Evolutionary conservation across 441 rosid genomes (phyloP).

Genomic region (Mallotus japonicus): DNA sequence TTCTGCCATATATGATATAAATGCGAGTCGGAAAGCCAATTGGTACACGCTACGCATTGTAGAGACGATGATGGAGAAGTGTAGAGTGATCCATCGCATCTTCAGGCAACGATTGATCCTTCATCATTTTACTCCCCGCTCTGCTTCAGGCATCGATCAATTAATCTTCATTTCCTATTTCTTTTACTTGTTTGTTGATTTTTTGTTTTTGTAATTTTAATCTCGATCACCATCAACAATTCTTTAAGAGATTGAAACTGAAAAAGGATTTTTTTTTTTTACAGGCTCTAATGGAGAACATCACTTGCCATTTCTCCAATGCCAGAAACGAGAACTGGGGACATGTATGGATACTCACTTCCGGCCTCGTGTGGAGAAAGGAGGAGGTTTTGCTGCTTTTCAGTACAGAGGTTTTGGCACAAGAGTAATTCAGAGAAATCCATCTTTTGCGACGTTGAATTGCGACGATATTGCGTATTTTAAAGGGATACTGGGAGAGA

Average conservation of each 20-base stretch:
- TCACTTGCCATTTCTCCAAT: constrained; percentile 6
- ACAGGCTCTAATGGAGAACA: constrained; percentile 29
- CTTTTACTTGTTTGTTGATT: neutral
- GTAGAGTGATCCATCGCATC: constrained; percentile 37
- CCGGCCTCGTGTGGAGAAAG: neutral
- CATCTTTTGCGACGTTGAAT: constrained; percentile 61
- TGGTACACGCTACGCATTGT: neutral
- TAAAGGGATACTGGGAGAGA: constrained; percentile 64
- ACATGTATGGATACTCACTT: neutral
- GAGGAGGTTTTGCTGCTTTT: neutral
- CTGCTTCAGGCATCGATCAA: constrained; percentile 33
- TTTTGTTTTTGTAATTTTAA: neutral
- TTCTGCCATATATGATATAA: neutral
- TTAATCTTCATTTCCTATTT: neutral
- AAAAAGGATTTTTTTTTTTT: neutral
- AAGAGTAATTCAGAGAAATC: constrained; percentile 45
- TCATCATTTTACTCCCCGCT: constrained; percentile 16
- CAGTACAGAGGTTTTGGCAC: constrained; percentile 46
- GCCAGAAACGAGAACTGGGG: constrained; percentile 20
- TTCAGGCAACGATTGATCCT: constrained; percentile 24
- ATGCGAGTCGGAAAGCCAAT: neutral
- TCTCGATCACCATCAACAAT: neutral
- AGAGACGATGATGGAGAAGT: constrained; percentile 35
- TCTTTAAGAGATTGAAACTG: neutral
- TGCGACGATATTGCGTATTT: constrained; percentile 61